phyloP scores from a whole-genome alignment of 805 yeast species.

The Ogataea parapolymorpha region DNA sequence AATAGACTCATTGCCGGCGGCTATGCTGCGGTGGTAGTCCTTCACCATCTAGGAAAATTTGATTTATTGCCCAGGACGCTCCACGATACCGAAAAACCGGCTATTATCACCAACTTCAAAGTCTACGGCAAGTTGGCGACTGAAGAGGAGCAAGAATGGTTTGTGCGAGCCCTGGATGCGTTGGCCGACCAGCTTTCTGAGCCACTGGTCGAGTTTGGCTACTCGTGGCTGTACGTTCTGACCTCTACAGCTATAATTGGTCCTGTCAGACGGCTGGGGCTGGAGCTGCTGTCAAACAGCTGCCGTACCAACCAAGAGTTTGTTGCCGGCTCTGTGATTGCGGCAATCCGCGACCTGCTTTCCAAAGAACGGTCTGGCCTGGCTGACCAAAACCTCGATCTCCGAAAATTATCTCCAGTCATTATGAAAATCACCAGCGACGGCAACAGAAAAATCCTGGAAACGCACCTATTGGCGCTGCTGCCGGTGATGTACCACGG shows the following conservation, averaged over 20 bases:
- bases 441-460: conserved; percentile 21
- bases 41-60: conserved; percentile 24
- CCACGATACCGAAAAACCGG: conserved; percentile 40
- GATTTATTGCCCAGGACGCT: conserved; percentile 36
- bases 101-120: conserved; percentile 46
- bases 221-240: conserved; percentile 46
- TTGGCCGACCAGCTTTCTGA: conserved; percentile 24
- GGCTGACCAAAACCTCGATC: conserved; percentile 23
- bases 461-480: conserved; percentile 36
- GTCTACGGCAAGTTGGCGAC: conserved; percentile 48
- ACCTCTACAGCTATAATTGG: conserved; percentile 40
- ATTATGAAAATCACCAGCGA: conserved; percentile 37
- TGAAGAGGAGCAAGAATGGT: conserved; percentile 51
- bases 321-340: conserved; percentile 43
- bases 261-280: conserved; percentile 35
- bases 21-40: conserved; percentile 41
- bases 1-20: conserved; percentile 52
- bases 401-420: conserved; percentile 33
- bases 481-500: conserved; percentile 45
- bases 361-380: conserved; percentile 15
- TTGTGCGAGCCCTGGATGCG: conserved; percentile 41
- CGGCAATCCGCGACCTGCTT: conserved; percentile 36
- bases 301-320: conserved; percentile 35
- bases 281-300: conserved; percentile 31
- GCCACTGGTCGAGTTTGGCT: conserved; percentile 34